Evolutionary conservation across 2,329 filamentous ascomycete species (phyloP).

Genomic region (Aspergillus sp.): DNA sequence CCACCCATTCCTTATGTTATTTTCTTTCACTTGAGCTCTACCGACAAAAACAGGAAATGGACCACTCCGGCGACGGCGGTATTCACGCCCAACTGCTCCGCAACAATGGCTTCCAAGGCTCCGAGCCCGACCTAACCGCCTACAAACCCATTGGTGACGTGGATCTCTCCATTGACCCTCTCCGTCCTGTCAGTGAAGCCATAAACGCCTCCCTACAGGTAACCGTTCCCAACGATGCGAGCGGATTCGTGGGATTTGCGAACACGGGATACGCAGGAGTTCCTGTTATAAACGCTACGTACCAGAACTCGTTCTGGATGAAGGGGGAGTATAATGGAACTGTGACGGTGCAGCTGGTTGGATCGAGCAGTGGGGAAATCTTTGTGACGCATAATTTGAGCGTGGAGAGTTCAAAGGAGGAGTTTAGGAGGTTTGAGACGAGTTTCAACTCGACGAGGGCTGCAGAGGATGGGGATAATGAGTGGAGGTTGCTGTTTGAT

Average conservation of each 20-base stretch:
- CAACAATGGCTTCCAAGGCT: slow-evolving; percentile 31
- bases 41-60: slow-evolving; percentile 24
- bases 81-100: slow-evolving; percentile 5
- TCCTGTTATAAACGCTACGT: slow-evolving; percentile 20
- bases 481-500: slow-evolving; percentile 24
- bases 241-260: slow-evolving; percentile 33
- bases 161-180: slow-evolving; percentile 18
- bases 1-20: not conserved
- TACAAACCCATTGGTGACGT: slow-evolving; percentile 23
- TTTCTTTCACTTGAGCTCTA: not conserved
- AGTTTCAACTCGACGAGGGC: slow-evolving; percentile 14
- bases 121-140: slow-evolving; percentile 15
- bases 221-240: slow-evolving; percentile 8
- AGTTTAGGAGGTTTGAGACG: slow-evolving; percentile 12
- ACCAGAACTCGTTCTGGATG: slow-evolving; percentile 27
- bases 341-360: slow-evolving; percentile 20
- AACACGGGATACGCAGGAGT: slow-evolving; percentile 38
- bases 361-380: slow-evolving; percentile 15
- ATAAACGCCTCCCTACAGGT: slow-evolving; percentile 20
- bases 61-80: slow-evolving; percentile 19
- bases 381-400: slow-evolving; percentile 22
- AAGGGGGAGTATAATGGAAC: slow-evolving; percentile 21
- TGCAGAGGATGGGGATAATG: slow-evolving; percentile 19
- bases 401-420: slow-evolving; percentile 9
- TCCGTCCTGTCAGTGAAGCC: slow-evolving; percentile 19